Evolutionary conservation across 148 eudicot genomes (phyloP).

Genomic region (Rhododendron kiyosumense): DNA sequence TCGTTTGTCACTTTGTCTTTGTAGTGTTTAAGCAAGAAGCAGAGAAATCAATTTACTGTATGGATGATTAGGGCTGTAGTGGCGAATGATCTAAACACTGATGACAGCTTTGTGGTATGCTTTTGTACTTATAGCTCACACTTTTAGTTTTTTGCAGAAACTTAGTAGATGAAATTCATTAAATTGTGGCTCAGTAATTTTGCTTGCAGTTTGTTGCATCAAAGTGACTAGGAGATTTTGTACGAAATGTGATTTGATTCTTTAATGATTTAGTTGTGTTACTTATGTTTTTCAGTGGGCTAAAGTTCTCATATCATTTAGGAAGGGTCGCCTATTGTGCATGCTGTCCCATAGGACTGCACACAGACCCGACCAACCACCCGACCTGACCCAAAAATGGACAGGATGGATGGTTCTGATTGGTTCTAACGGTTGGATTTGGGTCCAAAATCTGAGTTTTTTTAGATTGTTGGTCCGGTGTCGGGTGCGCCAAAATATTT

Average conservation of each 20-base stretch:
- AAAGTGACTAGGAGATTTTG: neutral
- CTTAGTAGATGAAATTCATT: neutral
- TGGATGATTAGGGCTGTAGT: constrained; percentile 79
- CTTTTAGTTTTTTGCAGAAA: neutral
- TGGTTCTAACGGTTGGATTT: too few relatives aligned
- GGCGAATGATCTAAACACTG: constrained; percentile 90
- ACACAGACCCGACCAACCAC: too few relatives aligned
- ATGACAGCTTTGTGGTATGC: constrained; percentile 97
- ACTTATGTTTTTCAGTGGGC: neutral
- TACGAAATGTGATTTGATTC: neutral
- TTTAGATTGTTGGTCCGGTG: too few relatives aligned
- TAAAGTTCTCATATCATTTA: neutral
- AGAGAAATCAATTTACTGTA: constrained; percentile 51
- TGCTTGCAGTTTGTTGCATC: constrained; percentile 3
- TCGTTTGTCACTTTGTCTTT: constrained; percentile 8
- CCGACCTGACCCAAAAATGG: too few relatives aligned
- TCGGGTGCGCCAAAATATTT: too few relatives aligned
- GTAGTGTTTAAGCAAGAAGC: constrained; percentile 67
- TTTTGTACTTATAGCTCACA: neutral
- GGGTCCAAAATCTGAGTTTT: too few relatives aligned
- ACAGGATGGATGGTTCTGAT: too few relatives aligned
- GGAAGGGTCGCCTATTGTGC: neutral
- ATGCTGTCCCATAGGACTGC: neutral
- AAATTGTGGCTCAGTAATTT: neutral
- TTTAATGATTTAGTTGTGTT: neutral